phyloP scores from a whole-genome alignment of 1,139 yeast genomes.

The Kodamaea suecica region DNA sequence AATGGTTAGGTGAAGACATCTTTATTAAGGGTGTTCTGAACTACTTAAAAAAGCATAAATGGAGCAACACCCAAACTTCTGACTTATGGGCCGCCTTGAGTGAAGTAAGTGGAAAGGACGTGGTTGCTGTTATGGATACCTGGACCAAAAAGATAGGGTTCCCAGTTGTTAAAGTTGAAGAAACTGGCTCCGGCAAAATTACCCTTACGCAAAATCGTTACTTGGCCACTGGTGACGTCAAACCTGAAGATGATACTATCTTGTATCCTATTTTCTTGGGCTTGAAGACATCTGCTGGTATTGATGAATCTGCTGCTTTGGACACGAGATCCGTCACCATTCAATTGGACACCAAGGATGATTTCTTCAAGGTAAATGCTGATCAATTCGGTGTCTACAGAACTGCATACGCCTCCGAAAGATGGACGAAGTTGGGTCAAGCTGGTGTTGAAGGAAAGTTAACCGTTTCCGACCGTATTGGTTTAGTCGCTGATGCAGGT shows the following conservation, averaged over 20 bases:
- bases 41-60: conserved; percentile 24
- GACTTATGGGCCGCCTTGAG: conserved; percentile 26
- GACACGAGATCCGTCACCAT: conserved; percentile 52
- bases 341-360: conserved; percentile 30
- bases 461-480: conserved; percentile 81
- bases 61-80: conserved; percentile 27
- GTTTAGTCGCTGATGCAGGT: conserved; percentile 79
- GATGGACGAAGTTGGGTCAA: conserved; percentile 70
- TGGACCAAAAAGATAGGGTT: conserved; percentile 29
- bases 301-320: conserved; percentile 54
- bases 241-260: conserved; percentile 43
- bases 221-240: conserved; percentile 54
- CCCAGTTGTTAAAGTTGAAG: conserved; percentile 24
- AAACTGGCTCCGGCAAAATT: conserved; percentile 19
- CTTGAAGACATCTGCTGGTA: conserved; percentile 62
- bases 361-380: conserved; percentile 73
- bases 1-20: conserved; percentile 24
- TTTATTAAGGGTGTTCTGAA: conserved; percentile 27
- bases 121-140: conserved; percentile 23
- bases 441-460: conserved; percentile 66
- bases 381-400: conserved; percentile 83
- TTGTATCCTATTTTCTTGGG: conserved; percentile 85
- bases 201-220: conserved; percentile 53
- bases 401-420: conserved; percentile 69
- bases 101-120: conserved; percentile 23